Evolutionary conservation across 2,329 filamentous ascomycete genomes (phyloP).

Genomic region (Cladosporium sp.): DNA sequence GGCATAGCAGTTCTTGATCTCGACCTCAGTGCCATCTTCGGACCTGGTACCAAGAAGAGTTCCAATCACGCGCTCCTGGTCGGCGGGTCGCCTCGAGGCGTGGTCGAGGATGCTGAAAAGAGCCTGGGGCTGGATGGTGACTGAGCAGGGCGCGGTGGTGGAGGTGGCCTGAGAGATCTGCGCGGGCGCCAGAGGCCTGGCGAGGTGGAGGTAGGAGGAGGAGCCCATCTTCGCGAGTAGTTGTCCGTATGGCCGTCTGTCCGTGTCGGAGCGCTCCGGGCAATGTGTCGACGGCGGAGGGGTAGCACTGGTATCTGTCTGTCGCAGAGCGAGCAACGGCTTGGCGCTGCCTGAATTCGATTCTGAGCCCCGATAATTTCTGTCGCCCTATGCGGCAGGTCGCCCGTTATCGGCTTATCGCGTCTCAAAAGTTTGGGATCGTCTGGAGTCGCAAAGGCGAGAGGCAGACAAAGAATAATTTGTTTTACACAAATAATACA

Average conservation of each 20-base stretch:
- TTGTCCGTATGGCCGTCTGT: slow-evolving; percentile 10
- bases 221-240: slow-evolving; percentile 27
- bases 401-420: not conserved
- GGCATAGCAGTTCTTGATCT: slow-evolving; percentile 93
- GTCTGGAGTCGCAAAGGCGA: not conserved
- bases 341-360: slow-evolving; percentile 8
- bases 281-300: slow-evolving; percentile 10
- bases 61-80: slow-evolving; percentile 94
- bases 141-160: slow-evolving; percentile 84
- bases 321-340: slow-evolving; percentile 7
- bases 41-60: slow-evolving; percentile 88
- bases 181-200: slow-evolving; percentile 82
- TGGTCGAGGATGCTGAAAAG: slow-evolving; percentile 75
- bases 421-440: not conserved
- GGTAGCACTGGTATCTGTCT: not conserved
- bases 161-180: slow-evolving; percentile 68
- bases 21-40: slow-evolving; percentile 94
- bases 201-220: slow-evolving; percentile 91
- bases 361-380: not conserved
- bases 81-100: slow-evolving; percentile 83
- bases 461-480: not conserved
- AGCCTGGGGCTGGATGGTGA: slow-evolving; percentile 90
- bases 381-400: not conserved
- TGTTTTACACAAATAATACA: not conserved
- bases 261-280: slow-evolving; percentile 17